A percentile compares a stretch with the other conserved stretches of the same genome.
Conservation (phyloP, 2,329 filamentous ascomycete species). For the Gaeumannomyces tritici region DNA sequence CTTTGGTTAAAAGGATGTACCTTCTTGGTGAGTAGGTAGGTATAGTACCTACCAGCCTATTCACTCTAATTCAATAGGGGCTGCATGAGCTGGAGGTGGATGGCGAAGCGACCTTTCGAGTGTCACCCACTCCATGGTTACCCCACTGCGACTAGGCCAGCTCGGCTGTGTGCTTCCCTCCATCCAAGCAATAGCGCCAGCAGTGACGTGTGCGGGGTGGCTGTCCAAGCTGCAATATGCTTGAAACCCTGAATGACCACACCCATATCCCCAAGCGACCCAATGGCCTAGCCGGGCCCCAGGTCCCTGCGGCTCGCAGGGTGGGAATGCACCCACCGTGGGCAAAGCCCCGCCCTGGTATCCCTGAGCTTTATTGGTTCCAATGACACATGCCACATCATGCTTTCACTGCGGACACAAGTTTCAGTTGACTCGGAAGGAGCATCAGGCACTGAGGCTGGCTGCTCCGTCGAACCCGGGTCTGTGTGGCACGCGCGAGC, state of each 20-base stretch:
- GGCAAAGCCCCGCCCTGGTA: background rate
- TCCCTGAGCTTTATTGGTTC: background rate
- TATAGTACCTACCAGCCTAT: too few relatives aligned
- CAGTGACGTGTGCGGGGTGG: background rate
- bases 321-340: background rate
- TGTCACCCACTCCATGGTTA: too few relatives aligned
- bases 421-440: background rate
- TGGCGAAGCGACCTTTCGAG: background rate
- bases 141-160: too few relatives aligned
- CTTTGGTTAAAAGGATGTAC: background rate
- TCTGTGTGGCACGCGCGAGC: background rate
- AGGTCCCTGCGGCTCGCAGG: background rate
- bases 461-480: too few relatives aligned
- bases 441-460: background rate
- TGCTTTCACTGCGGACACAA: background rate
- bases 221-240: background rate
- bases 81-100: background rate
- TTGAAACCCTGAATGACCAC: background rate
- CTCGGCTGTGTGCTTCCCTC: too few relatives aligned
- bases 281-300: background rate
- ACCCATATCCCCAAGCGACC: background rate
- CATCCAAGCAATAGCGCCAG: too few relatives aligned
- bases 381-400: background rate
- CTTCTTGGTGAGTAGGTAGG: too few relatives aligned
- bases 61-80: too few relatives aligned